Evolutionary conservation across 768 basidiomycete species (phyloP).

Genomic region (Tricholoma hemisulphureum): DNA sequence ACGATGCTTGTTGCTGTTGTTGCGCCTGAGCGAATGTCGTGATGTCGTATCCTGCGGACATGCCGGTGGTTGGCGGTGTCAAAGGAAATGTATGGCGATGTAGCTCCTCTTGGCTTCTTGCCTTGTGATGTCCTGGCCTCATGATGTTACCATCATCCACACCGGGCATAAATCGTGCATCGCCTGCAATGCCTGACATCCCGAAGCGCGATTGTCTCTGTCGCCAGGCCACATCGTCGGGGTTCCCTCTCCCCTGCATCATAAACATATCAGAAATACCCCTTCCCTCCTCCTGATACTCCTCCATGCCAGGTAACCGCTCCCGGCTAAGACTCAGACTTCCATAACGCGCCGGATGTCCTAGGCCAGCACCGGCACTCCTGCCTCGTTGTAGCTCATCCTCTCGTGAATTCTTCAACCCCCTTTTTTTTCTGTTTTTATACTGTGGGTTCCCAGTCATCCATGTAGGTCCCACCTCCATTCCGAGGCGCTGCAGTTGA

Average conservation of each 20-base stretch:
- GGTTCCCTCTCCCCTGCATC: slow-evolving; percentile 59
- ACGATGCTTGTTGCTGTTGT: neutral
- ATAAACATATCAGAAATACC: slow-evolving; percentile 68
- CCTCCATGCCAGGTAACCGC: slow-evolving; percentile 25
- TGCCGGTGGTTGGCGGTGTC: slow-evolving; percentile 10
- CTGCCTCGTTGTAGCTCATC: slow-evolving; percentile 29
- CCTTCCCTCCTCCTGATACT: slow-evolving; percentile 28
- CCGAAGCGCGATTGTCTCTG: slow-evolving; percentile 28
- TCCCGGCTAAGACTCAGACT: slow-evolving; percentile 29
- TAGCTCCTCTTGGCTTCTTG: slow-evolving; percentile 25
- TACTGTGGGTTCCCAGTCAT: slow-evolving; percentile 85
- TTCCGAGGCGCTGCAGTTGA: slow-evolving; percentile 38
- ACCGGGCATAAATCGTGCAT: slow-evolving; percentile 15
- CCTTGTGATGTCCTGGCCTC: slow-evolving; percentile 17
- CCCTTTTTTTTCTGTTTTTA: slow-evolving; percentile 85
- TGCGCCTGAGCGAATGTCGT: slow-evolving; percentile 29
- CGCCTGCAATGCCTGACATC: slow-evolving; percentile 31
- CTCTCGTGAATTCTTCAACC: slow-evolving; percentile 35
- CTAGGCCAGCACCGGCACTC: slow-evolving; percentile 20
- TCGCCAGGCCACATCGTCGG: slow-evolving; percentile 33
- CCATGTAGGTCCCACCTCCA: slow-evolving; percentile 48
- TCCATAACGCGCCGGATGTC: slow-evolving; percentile 14
- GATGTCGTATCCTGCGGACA: slow-evolving; percentile 21
- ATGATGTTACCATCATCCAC: slow-evolving; percentile 10
- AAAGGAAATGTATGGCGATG: slow-evolving; percentile 29